Conservation (phyloP, 441 rosid species). For the Pelargonium myrrhifolium region DNA sequence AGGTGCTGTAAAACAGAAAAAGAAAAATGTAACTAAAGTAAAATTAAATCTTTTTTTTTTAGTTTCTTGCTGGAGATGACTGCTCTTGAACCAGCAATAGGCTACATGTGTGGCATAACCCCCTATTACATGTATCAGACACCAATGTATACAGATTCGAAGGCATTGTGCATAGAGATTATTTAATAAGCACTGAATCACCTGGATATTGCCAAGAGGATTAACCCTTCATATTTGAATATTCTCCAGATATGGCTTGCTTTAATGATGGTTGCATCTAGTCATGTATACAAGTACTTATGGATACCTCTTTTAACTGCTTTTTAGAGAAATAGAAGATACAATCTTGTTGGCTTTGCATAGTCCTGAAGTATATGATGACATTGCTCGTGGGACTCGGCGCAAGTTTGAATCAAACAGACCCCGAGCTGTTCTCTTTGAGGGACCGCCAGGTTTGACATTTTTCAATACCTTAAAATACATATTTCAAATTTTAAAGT, state of each 20-base stretch:
- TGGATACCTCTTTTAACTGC: slow-evolving; percentile 9
- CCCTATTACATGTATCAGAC: neutral
- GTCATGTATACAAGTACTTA: slow-evolving; percentile 5
- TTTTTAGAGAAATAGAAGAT: slow-evolving; percentile 80
- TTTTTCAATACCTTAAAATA: neutral
- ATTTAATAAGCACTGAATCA: neutral
- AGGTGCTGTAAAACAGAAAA: no score
- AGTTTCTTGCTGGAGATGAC: neutral
- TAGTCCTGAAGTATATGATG: slow-evolving; percentile 85
- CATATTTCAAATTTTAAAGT: neutral
- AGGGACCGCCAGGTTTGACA: slow-evolving; percentile 90
- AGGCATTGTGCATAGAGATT: neutral
- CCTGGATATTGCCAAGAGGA: neutral
- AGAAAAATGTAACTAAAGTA: no score
- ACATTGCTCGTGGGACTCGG: slow-evolving; percentile 83
- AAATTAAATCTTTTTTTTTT: no score
- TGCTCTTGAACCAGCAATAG: neutral
- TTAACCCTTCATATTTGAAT: neutral
- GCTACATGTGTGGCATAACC: neutral
- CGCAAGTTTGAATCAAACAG: slow-evolving; percentile 82
- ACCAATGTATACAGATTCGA: neutral
- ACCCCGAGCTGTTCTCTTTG: slow-evolving; percentile 92
- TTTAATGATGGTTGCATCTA: neutral
- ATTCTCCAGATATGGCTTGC: neutral
- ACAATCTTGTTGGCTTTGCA: slow-evolving; percentile 74